Percentiles rank a stretch among this genome's conserved stretches.
phyloP scores from a whole-genome alignment of 2,329 filamentous ascomycete genomes.

The Diaporthe aspalathi region DNA sequence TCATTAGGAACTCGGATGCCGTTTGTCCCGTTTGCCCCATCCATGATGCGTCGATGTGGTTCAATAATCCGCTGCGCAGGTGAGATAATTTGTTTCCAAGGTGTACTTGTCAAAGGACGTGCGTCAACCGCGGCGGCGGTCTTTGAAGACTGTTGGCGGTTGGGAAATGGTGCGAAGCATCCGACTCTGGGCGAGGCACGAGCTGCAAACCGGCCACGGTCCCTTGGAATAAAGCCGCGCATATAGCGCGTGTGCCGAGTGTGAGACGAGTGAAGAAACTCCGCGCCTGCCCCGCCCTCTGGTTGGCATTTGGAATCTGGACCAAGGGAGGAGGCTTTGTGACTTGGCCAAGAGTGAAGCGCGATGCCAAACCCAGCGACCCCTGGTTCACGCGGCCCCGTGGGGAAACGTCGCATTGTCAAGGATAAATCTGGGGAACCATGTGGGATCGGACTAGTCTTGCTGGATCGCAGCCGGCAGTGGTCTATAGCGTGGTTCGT shows the following conservation, averaged over 20 bases:
- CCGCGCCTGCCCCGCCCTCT: constrained; percentile 10
- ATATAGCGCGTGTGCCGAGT: not conserved
- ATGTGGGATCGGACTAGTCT: constrained; percentile 21
- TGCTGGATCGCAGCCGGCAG: constrained; percentile 18
- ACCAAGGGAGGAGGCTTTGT: constrained; percentile 1
- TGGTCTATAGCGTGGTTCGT: constrained; percentile 17
- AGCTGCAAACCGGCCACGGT: constrained; percentile 11
- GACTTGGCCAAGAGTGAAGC: constrained; percentile 22
- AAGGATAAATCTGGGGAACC: constrained; percentile 25
- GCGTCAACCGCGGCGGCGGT: not conserved
- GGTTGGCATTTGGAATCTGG: not conserved
- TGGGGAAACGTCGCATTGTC: constrained; percentile 29
- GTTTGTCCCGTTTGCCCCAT: not conserved
- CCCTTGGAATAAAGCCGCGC: constrained; percentile 20
- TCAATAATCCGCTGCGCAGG: not conserved
- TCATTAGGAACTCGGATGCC: not conserved
- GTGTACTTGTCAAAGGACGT: not conserved
- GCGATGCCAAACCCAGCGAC: constrained; percentile 17
- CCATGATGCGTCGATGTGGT: not conserved
- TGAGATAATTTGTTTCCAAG: not conserved
- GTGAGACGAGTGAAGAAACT: constrained; percentile 18
- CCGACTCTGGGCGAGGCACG: not conserved
- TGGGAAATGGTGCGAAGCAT: constrained; percentile 6
- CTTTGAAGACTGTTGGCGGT: not conserved
- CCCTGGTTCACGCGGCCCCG: constrained; percentile 13